Conservation (phyloP, 2,329 filamentous ascomycete species). For the Diplodia intermedia region DNA sequence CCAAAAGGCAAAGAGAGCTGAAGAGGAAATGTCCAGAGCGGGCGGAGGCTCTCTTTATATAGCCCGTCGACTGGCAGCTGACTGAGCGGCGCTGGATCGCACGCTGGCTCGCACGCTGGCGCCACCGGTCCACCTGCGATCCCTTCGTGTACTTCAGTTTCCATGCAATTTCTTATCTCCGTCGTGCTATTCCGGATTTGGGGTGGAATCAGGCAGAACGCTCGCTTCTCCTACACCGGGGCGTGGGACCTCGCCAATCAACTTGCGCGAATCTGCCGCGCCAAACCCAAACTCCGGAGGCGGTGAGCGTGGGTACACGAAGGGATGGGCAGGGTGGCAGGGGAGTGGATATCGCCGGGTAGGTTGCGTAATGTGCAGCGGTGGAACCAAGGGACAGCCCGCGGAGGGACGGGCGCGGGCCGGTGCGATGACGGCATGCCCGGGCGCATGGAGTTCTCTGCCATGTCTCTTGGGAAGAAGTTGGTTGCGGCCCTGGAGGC, state of each 20-base stretch:
- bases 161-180: too few relatives aligned
- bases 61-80: not conserved
- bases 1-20: constrained; percentile 31
- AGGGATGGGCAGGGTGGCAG: not conserved
- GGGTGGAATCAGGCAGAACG: too few relatives aligned
- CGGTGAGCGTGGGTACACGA: too few relatives aligned
- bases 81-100: not conserved
- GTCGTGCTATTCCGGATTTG: too few relatives aligned
- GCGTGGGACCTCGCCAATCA: too few relatives aligned
- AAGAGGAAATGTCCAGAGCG: not conserved
- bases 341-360: not conserved
- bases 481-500: not conserved
- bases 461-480: too few relatives aligned
- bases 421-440: constrained; percentile 15
- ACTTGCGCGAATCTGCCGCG: too few relatives aligned
- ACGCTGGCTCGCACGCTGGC: not conserved
- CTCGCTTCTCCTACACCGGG: too few relatives aligned
- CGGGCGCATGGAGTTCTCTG: too few relatives aligned
- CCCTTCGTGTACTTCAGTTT: too few relatives aligned
- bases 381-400: not conserved
- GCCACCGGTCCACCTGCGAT: too few relatives aligned
- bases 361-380: not conserved
- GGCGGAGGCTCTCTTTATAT: not conserved
- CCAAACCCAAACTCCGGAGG: too few relatives aligned
- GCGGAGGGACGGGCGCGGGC: not conserved